phyloP scores from a whole-genome alignment of 2,329 filamentous ascomycete genomes.

The Fusarium redolens region DNA sequence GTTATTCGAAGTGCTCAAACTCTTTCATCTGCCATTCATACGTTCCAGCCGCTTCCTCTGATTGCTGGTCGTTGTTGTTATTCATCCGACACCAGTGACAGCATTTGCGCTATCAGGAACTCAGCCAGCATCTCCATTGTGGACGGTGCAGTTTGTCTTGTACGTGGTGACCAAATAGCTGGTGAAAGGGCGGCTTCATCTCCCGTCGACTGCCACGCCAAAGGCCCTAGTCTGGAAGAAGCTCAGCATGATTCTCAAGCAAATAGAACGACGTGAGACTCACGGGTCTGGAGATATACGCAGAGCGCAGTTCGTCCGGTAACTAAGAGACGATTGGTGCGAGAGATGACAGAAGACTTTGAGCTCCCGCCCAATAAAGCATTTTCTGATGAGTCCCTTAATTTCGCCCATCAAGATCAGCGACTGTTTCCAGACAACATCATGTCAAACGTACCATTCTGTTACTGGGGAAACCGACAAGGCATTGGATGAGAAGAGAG shows the following conservation, averaged over 20 bases:
- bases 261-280: not conserved
- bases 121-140: too few species aligned
- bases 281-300: rapidly evolving
- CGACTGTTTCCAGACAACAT: not conserved
- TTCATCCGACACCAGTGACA: not conserved
- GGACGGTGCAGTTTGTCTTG: too few species aligned
- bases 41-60: too few species aligned
- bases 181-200: too few species aligned
- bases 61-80: not conserved
- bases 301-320: not conserved
- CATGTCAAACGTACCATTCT: not conserved
- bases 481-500: not conserved
- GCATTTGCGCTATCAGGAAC: not conserved
- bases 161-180: too few species aligned
- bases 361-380: not conserved
- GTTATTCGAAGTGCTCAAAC: not conserved
- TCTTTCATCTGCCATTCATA: too few species aligned
- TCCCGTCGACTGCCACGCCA: too few species aligned
- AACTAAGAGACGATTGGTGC: not conserved
- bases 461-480: rapidly evolving
- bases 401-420: not conserved
- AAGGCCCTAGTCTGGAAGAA: not conserved
- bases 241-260: too few species aligned
- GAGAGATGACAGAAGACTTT: conserved; percentile 1
- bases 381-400: not conserved